These are phyloP conservation scores for Saccharomycopsis sp. DNA, from an alignment of 805 yeast species.

Conservation along the genomic window DNA sequence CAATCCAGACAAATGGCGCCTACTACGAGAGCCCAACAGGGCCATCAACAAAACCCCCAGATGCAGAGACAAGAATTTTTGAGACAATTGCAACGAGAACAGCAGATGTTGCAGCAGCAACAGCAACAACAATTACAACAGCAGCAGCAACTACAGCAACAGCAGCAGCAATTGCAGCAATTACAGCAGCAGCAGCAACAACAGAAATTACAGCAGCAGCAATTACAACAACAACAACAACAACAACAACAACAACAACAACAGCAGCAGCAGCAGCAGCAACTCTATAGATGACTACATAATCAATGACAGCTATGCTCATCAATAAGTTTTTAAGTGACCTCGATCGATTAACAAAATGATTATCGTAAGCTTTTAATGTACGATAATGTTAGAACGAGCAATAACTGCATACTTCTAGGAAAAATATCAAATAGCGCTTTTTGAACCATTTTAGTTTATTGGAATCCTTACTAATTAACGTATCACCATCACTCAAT, in stretches of 20 bases:
- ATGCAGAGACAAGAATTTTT: not conserved
- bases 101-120: not conserved
- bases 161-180: not conserved
- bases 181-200: not conserved
- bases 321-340: too few species aligned
- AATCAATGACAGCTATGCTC: too few species aligned
- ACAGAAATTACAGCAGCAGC: not conserved
- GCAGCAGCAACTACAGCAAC: not conserved
- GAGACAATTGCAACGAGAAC: not conserved
- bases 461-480: too few species aligned
- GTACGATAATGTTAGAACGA: too few species aligned
- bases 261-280: too few species aligned
- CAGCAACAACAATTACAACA: slow-evolving; percentile 1
- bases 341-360: too few species aligned
- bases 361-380: too few species aligned
- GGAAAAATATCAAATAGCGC: too few species aligned
- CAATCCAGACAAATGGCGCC: slow-evolving; percentile 1
- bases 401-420: too few species aligned
- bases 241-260: not conserved
- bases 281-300: too few species aligned
- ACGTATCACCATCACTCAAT: too few species aligned
- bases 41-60: not conserved
- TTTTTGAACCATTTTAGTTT: too few species aligned
- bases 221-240: not conserved
- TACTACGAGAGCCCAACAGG: not conserved